Evolutionary conservation across 305 asterid genomes (phyloP), one percentile per base, ranked within the genome.

Genomic region (Coffea humblotiana): DNA sequence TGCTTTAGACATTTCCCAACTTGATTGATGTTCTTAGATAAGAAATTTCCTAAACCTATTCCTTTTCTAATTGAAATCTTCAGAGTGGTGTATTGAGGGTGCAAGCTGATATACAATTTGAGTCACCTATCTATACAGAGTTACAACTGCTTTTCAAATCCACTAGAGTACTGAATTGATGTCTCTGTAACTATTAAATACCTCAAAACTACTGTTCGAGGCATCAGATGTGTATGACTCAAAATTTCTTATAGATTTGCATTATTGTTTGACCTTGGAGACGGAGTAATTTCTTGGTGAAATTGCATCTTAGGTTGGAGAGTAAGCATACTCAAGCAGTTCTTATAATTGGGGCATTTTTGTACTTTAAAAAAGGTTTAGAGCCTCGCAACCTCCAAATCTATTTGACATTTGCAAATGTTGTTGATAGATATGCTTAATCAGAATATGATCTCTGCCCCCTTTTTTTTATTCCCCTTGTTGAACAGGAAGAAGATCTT

Each of bases 401-500:
- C 77, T 67, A 58, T 27, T 60, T 32, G 72, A 40, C 18, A 2
- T 37, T 37, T 15, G 27, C 51, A 14, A 15, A 23, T 61, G 25
- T 37, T 66, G 61, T 61, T 67, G 8, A 15, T 32, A 51, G 16
- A 16, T 48, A 48, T 63, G 66, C 52, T 3, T 71, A 54, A 71
- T 52, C 49, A 65, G 29, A 43, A 37, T 19, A 66, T 54, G 43
- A 18, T 76, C 25, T 43, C 18, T 67, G 5, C n/a, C 49, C 6
- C 12, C n/a, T n/a, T 77, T 8, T 80, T 40, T 61, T 52, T 47
- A 11, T 77, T 51, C 58, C 66, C 27, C 10, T 75, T 66, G 7
- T 67, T 74, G 73, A 21, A 21, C 91, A 96, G 99, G 99, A 96
- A 86, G 98, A 96, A 81, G 99, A 96, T 89, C 90, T 96, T 76